phyloP scores from a whole-genome alignment of 78 protist species.

The Andalucia godoyi region DNA sequence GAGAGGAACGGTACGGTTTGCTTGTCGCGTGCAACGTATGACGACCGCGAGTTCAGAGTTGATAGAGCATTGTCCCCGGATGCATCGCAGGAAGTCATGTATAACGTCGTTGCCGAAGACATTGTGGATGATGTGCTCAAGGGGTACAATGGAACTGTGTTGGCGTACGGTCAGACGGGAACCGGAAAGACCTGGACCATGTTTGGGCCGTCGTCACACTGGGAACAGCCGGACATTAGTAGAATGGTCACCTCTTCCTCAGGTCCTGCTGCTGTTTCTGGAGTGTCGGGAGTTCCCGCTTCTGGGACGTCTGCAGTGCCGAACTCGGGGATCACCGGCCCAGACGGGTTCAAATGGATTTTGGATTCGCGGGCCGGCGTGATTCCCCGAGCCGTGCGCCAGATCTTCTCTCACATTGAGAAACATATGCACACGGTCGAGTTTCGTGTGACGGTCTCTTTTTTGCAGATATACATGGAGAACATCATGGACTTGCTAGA shows the following conservation, averaged over 20 bases:
- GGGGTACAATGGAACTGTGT: too few relatives aligned
- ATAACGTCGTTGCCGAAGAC: conserved; percentile 51
- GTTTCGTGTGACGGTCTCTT: not conserved
- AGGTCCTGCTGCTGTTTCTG: too few relatives aligned
- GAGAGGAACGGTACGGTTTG: too few relatives aligned
- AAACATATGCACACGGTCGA: not conserved
- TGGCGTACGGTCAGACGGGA: conserved; percentile 3
- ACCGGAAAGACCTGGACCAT: conserved; percentile 77
- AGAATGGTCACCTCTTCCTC: too few relatives aligned
- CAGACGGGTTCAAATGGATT: too few relatives aligned
- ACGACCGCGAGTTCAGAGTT: conserved; percentile 47
- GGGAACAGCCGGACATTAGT: too few relatives aligned
- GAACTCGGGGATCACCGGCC: too few relatives aligned
- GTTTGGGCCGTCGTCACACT: conserved; percentile 44
- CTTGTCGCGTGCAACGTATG: too few relatives aligned
- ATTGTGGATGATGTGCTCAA: too few relatives aligned
- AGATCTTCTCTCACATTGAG: not conserved
- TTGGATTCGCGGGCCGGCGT: too few relatives aligned
- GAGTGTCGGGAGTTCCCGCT: too few relatives aligned
- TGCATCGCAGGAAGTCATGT: conserved; percentile 37
- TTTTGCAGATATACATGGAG: not conserved
- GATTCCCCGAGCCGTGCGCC: not conserved
- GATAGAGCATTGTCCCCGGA: conserved; percentile 28
- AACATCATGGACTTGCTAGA: not conserved
- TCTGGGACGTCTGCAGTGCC: too few relatives aligned